Base-by-base conservation (phyloP, 306 rosid genomes). In the Citrullus mucosospermus region DNA sequence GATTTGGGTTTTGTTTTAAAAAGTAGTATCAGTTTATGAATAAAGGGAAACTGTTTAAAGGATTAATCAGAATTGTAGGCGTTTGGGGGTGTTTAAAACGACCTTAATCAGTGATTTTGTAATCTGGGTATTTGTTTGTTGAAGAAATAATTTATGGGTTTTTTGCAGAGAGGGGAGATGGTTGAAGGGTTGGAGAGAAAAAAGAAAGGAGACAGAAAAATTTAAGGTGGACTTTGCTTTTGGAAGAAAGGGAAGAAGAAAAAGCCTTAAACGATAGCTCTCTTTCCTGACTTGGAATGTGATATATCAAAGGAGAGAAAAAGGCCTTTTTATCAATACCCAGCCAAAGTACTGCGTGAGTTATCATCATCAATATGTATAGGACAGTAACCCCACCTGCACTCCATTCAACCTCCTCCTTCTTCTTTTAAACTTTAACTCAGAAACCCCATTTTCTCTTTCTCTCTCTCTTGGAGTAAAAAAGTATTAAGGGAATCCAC, bases 331-430 rank as follows among this genome's bases (percentile, higher is more conserved):
- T 85, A 82, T 86, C 86, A 71, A 85, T 70, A 85, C 87, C 84
- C 79, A 87, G 86, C 90, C 91, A 87, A 89, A 89, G 87, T 81
- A 90, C 85, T 86, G 74, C 86, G 89, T 90, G 96, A 92, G 86
- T 92, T 84, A 88, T 89, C 93, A 80, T 90, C 97, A 92, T 92
- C 97, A 92, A 50, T 60, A 78, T 92, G 97, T 90, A 87, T 82
- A 90, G 94, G 93, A 92, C 97, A 87, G 82, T 85, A 86, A 85
- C 92, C 97, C 96, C 93, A 88, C 92, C 87, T 84, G 81, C 78
- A 75, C 83, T 72, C 83, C 69, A 54, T 79, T 75, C 72, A 71
- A 30, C 70, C 71, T 63, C 72, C 72, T 10, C 56, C 58, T 15
- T 66, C 58, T 15, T 66, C 28, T 54, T 57, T 63, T 70, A 55